Percentiles rank a stretch among this genome's conserved stretches.
These are phyloP conservation scores for Knoxia roxburghii DNA, from an alignment of 257 asterid genomes.

Conservation along the genomic window DNA sequence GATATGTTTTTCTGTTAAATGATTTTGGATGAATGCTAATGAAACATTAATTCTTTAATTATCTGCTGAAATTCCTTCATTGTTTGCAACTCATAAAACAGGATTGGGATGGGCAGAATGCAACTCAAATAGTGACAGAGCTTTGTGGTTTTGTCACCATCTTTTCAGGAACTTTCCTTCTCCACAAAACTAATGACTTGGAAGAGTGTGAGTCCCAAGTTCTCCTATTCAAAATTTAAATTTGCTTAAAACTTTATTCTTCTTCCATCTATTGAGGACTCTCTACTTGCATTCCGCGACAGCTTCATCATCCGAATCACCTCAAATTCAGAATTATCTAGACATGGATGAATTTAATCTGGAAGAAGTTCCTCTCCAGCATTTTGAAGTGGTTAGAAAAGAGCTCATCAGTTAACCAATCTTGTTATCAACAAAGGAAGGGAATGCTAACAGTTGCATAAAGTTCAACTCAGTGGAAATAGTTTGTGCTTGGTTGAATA, in stretches of 20 bases:
- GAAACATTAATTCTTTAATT: neutral
- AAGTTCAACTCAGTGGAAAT: neutral
- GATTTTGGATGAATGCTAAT: neutral
- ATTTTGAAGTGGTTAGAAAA: slow-evolving; percentile 15
- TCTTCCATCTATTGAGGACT: neutral
- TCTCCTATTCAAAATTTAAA: neutral
- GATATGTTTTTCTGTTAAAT: neutral
- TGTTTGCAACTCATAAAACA: slow-evolving; percentile 16
- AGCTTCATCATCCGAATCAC: slow-evolving; percentile 15
- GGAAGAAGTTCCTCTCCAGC: slow-evolving; percentile 29
- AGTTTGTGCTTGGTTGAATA: neutral
- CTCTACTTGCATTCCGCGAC: neutral
- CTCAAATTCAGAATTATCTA: slow-evolving; percentile 16
- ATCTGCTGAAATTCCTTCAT: neutral
- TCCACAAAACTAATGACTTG: slow-evolving; percentile 37
- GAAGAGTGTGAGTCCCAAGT: slow-evolving; percentile 18
- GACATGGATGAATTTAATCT: slow-evolving; percentile 15
- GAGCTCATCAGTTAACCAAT: neutral
- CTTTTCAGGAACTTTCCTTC: slow-evolving; percentile 36
- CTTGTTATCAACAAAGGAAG: neutral
- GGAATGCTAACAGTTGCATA: neutral
- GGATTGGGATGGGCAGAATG: slow-evolving; percentile 36
- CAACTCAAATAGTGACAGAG: slow-evolving; percentile 36
- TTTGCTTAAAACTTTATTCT: neutral
- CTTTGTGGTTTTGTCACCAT: slow-evolving; percentile 37